phyloP scores from a whole-genome alignment of 352 stramenopile species.

The Phytophthora lateralis region DNA sequence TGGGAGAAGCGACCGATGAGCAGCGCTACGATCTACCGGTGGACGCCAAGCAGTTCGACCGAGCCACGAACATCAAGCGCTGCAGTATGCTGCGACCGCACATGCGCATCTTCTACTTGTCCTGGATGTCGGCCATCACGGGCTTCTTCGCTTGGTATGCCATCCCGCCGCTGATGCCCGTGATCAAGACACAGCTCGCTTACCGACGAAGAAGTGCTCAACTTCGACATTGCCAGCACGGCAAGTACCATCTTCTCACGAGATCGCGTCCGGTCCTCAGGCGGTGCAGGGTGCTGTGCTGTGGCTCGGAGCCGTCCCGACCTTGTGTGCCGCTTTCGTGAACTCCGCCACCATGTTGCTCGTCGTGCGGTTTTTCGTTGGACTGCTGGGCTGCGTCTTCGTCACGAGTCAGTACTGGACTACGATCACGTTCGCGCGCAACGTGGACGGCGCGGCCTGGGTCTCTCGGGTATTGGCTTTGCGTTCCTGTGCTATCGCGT shows the following conservation, averaged over 20 bases:
- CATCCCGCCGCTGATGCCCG: conserved; percentile 93
- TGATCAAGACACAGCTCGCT: conserved; percentile 91
- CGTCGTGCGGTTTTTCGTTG: conserved; percentile 95
- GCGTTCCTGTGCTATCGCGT: conserved; percentile 53
- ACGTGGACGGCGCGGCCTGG: conserved; percentile 93
- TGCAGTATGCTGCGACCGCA: conserved; percentile 87
- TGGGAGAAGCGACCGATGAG: neutral
- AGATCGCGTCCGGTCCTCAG: conserved; percentile 89
- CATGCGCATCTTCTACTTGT: conserved; percentile 95
- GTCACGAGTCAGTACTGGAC: conserved; percentile 96
- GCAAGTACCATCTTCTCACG: conserved; percentile 93
- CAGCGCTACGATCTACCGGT: conserved; percentile 56
- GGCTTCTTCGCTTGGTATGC: conserved; percentile 96
- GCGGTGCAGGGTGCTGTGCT: conserved; percentile 85
- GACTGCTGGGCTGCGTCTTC: conserved; percentile 94
- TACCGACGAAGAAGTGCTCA: conserved; percentile 88
- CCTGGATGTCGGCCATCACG: conserved; percentile 92
- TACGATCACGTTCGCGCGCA: conserved; percentile 93
- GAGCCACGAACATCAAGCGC: conserved; percentile 79
- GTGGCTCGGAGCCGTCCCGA: conserved; percentile 84
- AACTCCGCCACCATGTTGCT: conserved; percentile 71
- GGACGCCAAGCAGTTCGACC: conserved; percentile 63
- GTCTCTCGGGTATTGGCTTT: conserved; percentile 92
- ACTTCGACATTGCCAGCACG: conserved; percentile 92
- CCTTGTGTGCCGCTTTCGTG: conserved; percentile 88